Evolutionary conservation across 164 flowering plant species (phyloP).

Genomic region (Macadamia integrifolia): DNA sequence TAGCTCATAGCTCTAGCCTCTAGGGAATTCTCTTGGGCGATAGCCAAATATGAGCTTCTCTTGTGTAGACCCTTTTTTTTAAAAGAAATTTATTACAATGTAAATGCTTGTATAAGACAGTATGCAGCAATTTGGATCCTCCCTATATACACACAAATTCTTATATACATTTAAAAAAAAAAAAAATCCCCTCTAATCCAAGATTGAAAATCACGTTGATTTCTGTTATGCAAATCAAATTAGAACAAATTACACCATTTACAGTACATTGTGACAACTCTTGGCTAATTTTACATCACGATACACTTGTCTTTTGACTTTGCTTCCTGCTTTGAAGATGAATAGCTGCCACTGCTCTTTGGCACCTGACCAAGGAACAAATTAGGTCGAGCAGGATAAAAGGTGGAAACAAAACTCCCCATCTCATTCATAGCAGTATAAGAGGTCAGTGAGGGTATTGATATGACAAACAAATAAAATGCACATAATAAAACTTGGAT

Average conservation of each 20-base stretch:
- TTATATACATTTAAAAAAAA: not conserved
- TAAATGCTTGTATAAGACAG: too few relatives aligned
- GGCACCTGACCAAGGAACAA: constrained; percentile 32
- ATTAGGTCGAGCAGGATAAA: not conserved
- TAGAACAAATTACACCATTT: constrained; percentile 16
- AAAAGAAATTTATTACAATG: not conserved
- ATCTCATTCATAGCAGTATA: too few relatives aligned
- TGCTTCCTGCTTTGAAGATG: constrained; percentile 38
- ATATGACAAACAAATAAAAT: too few relatives aligned
- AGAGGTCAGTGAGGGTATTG: too few relatives aligned
- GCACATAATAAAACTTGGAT: too few relatives aligned
- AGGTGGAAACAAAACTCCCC: too few relatives aligned
- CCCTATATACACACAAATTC: not conserved
- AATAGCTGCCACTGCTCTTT: constrained; percentile 28
- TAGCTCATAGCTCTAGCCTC: too few relatives aligned
- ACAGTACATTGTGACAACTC: constrained; percentile 14
- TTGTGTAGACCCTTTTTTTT: not conserved
- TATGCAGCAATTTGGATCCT: too few relatives aligned
- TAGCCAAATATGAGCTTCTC: too few relatives aligned
- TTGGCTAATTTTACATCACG: constrained; percentile 46
- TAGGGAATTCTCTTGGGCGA: too few relatives aligned
- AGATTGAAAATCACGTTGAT: not conserved
- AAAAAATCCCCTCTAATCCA: not conserved
- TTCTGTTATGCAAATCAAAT: not conserved
- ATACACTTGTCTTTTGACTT: constrained; percentile 64